Percentiles rank a stretch among this genome's conserved stretches.
These are phyloP conservation scores for Theobroma cacao DNA, from an alignment of 345 rosid species.

Conservation along the genomic window DNA sequence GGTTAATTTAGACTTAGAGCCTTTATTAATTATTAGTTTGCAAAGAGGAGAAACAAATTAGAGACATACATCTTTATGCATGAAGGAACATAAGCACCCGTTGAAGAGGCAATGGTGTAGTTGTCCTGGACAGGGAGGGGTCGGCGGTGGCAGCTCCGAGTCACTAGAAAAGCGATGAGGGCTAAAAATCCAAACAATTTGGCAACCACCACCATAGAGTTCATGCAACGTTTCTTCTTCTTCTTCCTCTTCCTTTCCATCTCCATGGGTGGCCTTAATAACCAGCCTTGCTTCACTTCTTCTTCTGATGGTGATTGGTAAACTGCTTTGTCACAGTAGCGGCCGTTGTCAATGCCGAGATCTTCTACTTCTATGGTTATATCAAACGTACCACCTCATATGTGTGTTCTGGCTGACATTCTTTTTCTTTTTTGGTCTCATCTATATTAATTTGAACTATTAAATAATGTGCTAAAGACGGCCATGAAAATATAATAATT, in stretches of 20 bases:
- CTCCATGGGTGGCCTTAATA: slow-evolving; percentile 15
- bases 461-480: too few species aligned
- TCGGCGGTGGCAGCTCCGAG: background rate
- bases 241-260: slow-evolving; percentile 1
- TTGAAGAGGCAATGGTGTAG: slow-evolving; percentile 23
- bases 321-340: background rate
- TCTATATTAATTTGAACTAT: background rate
- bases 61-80: slow-evolving; percentile 21
- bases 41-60: background rate
- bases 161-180: slow-evolving; percentile 3
- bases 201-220: background rate
- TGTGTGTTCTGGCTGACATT: slow-evolving; percentile 12
- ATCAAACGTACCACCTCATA: slow-evolving; percentile 28
- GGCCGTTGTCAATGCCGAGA: background rate
- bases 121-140: slow-evolving; percentile 9
- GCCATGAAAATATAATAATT: too few species aligned
- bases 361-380: background rate
- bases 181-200: background rate
- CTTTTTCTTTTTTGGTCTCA: background rate
- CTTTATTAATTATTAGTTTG: background rate
- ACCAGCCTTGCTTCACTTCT: slow-evolving; percentile 31
- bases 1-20: background rate
- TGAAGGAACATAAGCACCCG: slow-evolving; percentile 25
- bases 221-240: slow-evolving; percentile 1
- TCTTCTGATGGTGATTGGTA: slow-evolving; percentile 15